A percentile compares a stretch with the other conserved stretches of the same genome.
Conservation (phyloP, 257 asterid species). For the Primulina eburnea region DNA sequence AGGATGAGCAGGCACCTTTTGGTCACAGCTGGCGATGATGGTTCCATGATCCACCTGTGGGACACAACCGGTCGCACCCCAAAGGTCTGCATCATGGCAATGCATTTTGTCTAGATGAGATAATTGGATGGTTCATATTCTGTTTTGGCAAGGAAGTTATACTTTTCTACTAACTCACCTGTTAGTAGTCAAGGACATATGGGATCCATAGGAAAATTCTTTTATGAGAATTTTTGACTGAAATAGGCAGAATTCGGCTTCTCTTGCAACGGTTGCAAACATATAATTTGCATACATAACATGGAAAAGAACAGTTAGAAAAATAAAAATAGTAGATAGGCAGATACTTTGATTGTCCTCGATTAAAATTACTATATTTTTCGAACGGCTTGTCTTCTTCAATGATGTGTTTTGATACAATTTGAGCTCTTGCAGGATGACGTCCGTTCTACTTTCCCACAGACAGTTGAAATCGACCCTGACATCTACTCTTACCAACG, state of each 20-base stretch:
- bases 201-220: too few relatives aligned
- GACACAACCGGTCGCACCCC: slow-evolving; percentile 96
- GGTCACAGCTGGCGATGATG: slow-evolving; percentile 99
- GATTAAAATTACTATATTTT: slow-evolving; percentile 17
- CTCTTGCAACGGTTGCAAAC: too few relatives aligned
- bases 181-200: neutral
- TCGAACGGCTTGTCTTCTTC: slow-evolving; percentile 16
- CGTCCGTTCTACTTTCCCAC: slow-evolving; percentile 44
- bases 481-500: slow-evolving; percentile 48
- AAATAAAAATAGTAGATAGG: too few relatives aligned
- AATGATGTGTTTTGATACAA: slow-evolving; percentile 25
- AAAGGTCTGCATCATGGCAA: slow-evolving; percentile 50
- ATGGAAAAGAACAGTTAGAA: neutral
- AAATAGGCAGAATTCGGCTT: neutral
- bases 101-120: slow-evolving; percentile 15
- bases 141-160: neutral
- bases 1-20: slow-evolving; percentile 91
- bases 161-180: neutral
- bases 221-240: neutral
- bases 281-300: neutral
- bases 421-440: slow-evolving; percentile 58
- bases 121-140: slow-evolving; percentile 16
- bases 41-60: slow-evolving; percentile 95
- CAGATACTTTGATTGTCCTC: slow-evolving; percentile 13
- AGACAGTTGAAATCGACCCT: slow-evolving; percentile 57